Percentiles rank a stretch among this genome's conserved stretches.
Evolutionary conservation across 345 rosid genomes (phyloP).

Genomic region (Pistacia atlantica): DNA sequence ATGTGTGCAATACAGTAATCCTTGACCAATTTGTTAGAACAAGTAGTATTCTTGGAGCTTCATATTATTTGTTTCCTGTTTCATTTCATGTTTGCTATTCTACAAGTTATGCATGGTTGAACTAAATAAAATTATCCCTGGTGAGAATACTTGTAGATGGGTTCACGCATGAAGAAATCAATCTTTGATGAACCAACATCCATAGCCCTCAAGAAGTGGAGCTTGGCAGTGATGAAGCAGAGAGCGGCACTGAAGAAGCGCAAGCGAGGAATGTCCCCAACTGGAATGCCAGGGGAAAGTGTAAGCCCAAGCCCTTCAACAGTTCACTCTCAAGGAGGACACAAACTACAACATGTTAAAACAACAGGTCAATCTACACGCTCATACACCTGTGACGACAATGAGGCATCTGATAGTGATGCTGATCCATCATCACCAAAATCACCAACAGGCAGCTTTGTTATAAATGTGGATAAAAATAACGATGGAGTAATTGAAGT

Average conservation of each 20-base stretch:
- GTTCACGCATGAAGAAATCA: conserved; percentile 81
- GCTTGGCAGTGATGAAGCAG: conserved; percentile 41
- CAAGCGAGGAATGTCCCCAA: conserved; percentile 51
- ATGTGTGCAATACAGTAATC: too few relatives aligned
- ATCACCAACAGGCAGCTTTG: conserved; percentile 33
- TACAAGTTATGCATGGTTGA: too few relatives aligned
- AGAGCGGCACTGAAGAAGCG: conserved; percentile 40
- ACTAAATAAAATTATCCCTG: too few relatives aligned
- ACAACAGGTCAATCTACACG: conserved; percentile 80
- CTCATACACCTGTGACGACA: conserved; percentile 42
- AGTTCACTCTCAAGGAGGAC: conserved; percentile 33
- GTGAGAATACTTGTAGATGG: conserved; percentile 59
- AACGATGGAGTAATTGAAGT: conserved; percentile 34
- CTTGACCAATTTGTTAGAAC: too few relatives aligned
- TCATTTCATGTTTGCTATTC: too few relatives aligned
- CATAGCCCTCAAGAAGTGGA: conserved; percentile 92
- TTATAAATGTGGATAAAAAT: conserved; percentile 35
- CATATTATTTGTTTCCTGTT: too few relatives aligned
- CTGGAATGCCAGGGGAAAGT: conserved; percentile 48
- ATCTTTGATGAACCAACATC: conserved; percentile 93
- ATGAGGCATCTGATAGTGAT: conserved; percentile 63
- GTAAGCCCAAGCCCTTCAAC: conserved; percentile 46
- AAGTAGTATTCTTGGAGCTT: too few relatives aligned
- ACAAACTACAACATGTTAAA: conserved; percentile 59
- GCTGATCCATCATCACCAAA: conserved; percentile 56